Evolutionary conservation across 2,329 filamentous ascomycete genomes (phyloP), one percentile per base, ranked within the genome.

Genomic region (Xylariaceae sp.): DNA sequence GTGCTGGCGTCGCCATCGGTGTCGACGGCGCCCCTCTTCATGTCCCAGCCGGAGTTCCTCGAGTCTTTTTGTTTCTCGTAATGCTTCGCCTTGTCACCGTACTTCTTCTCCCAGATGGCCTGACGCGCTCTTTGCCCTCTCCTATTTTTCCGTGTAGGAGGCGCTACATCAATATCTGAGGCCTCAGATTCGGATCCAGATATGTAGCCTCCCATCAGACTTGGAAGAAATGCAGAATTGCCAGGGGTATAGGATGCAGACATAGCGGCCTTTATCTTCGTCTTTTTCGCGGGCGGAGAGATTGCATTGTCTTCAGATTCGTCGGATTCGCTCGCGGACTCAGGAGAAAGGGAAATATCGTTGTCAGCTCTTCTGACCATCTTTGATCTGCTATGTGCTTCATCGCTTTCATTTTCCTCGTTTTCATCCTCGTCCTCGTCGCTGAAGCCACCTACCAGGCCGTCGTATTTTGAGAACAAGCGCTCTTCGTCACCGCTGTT

Each of bases 91-190:
- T 77, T 75, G 12, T 75, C 72, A 40, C 86, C 86, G 63, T 76
- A 92, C 61, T 91, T 92, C 69, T 88, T 84, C 69, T 92, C 87
- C 72, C 82, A 86, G 47, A 93, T 85, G 20, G 82, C 79, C 61
- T 87, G 85, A 7, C 88, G 79, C n/a, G 85, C 86, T 35, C 82
- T 77, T 67, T 94, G 88, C 3, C 88, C 88, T 37, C 81, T 75
- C 19, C 86, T 76, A 58, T 92, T 91, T 67, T 90, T 91, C 56
- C 80, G 80, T 0, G 74, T 67, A 1, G 72, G 64, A 4, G 72
- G 72, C 5, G 77, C 78, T 2, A 74, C 65, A 42, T 89, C 86
- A 19, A 87, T 70, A 52, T 86, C 83, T 0, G 83, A 86, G 6
- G 77, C 79, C 36, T 62, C 60, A 0, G 77, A 80, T 55, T 88